These are phyloP conservation scores for Achaetomium macrosporum DNA, from an alignment of 2,329 filamentous ascomycete genomes.

Conservation along the genomic window DNA sequence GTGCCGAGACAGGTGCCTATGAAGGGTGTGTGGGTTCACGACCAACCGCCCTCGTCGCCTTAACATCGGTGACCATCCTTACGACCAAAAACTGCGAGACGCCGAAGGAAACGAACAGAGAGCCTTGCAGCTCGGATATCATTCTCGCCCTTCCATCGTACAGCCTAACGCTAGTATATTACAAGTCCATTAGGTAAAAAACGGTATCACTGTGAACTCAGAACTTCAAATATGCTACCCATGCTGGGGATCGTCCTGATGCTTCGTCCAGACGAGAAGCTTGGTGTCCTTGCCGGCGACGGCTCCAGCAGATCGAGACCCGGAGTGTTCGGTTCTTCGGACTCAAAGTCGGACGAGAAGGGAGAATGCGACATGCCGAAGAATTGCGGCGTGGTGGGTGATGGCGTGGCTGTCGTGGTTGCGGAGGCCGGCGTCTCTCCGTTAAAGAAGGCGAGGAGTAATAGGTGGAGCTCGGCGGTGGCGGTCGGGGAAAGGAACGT, in stretches of 20 bases:
- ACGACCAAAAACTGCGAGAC: background rate
- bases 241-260: constrained; percentile 20
- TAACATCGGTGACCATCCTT: background rate
- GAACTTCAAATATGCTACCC: constrained; percentile 25
- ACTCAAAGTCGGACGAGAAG: constrained; percentile 14
- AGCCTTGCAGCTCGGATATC: constrained; percentile 12
- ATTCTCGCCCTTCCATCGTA: constrained; percentile 4
- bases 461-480: constrained; percentile 22
- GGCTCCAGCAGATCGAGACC: constrained; percentile 25
- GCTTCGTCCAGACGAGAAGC: constrained; percentile 9
- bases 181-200: background rate
- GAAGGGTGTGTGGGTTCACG: too few species aligned
- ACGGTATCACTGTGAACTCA: constrained; percentile 17
- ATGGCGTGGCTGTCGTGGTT: constrained; percentile 19
- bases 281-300: constrained; percentile 17
- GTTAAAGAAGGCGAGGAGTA: constrained; percentile 22
- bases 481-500: constrained; percentile 23
- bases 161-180: constrained; percentile 6
- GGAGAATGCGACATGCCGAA: constrained; percentile 15
- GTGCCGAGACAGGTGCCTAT: too few species aligned
- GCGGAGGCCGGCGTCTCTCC: constrained; percentile 15
- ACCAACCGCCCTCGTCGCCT: too few species aligned
- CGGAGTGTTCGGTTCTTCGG: constrained; percentile 15
- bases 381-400: constrained; percentile 20
- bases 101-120: background rate